Evolutionary conservation across 208 protist species (phyloP).

Genomic region (Crithidia brevicula): DNA sequence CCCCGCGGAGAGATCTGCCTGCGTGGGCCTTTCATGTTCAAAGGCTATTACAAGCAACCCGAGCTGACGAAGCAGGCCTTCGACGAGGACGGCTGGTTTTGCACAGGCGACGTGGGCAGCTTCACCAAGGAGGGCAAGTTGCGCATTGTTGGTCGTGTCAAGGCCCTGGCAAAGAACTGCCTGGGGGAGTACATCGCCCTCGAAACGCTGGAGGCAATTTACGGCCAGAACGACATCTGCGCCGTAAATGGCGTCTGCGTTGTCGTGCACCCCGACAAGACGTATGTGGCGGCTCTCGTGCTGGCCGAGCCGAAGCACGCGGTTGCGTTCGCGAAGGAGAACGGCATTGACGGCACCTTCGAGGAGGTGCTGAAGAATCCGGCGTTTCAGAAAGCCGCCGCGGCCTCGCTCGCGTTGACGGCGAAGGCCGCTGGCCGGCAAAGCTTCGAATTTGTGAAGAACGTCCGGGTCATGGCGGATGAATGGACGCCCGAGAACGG

Average conservation of each 20-base stretch:
- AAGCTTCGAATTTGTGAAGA: constrained; percentile 62
- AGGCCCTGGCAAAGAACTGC: constrained; percentile 93
- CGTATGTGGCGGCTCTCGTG: constrained; percentile 58
- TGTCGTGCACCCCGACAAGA: constrained; percentile 65
- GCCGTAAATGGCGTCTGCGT: constrained; percentile 49
- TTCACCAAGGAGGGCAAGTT: constrained; percentile 52
- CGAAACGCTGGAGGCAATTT: constrained; percentile 83
- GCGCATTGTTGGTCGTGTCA: constrained; percentile 85
- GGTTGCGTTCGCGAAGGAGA: constrained; percentile 43
- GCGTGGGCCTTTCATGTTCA: constrained; percentile 81
- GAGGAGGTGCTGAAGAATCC: constrained; percentile 13
- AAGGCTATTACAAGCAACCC: constrained; percentile 92
- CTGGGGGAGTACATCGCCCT: constrained; percentile 93
- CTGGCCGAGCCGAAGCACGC: constrained; percentile 50
- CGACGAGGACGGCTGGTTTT: constrained; percentile 86
- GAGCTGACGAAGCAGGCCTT: constrained; percentile 85
- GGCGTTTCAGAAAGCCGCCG: constrained; percentile 40
- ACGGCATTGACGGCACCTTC: constrained; percentile 35
- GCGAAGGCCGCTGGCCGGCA: constrained; percentile 38
- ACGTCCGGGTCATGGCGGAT: constrained; percentile 60
- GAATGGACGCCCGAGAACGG: constrained; percentile 87
- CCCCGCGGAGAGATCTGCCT: constrained; percentile 86
- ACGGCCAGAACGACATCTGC: constrained; percentile 47
- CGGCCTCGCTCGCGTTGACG: constrained; percentile 39
- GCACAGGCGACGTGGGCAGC: constrained; percentile 87